These are phyloP conservation scores for Backusella parvicylindrica DNA, from an alignment of 192 early-diverging fungal genomes.

Conservation along the genomic window DNA sequence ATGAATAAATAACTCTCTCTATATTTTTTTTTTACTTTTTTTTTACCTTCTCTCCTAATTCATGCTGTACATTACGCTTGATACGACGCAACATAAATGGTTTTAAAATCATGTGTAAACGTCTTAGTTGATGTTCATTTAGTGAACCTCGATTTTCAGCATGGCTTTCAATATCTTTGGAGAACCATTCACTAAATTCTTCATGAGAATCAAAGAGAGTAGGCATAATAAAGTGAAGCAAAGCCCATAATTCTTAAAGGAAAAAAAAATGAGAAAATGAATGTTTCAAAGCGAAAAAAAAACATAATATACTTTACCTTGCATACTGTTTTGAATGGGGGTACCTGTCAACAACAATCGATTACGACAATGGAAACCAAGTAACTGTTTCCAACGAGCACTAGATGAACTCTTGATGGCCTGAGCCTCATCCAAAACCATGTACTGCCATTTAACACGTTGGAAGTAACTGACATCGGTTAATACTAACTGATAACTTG, in stretches of 20 bases:
- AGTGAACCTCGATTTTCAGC: conserved; percentile 78
- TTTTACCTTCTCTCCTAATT: conserved; percentile 78
- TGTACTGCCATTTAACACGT: conserved; percentile 91
- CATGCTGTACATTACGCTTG: conserved; percentile 87
- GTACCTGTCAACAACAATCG: conserved; percentile 87
- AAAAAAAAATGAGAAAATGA: background rate
- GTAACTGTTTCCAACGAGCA: conserved; percentile 84
- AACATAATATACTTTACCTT: conserved; percentile 32
- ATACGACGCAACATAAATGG: conserved; percentile 94
- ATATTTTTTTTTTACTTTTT: background rate
- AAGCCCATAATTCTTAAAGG: conserved; percentile 76
- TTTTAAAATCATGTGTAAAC: conserved; percentile 89
- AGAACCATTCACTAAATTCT: conserved; percentile 95
- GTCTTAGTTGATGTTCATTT: conserved; percentile 80
- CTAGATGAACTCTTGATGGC: conserved; percentile 88
- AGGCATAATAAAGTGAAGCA: conserved; percentile 95
- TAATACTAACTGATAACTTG: conserved; percentile 82
- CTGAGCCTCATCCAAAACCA: conserved; percentile 94
- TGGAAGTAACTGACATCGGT: conserved; percentile 80
- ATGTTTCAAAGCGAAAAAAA: background rate
- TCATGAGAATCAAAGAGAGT: conserved; percentile 90
- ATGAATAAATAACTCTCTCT: background rate
- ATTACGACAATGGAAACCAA: conserved; percentile 83
- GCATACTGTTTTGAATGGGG: conserved; percentile 93
- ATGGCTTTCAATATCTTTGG: conserved; percentile 87